A percentile compares a stretch with the other conserved stretches of the same genome.
Conservation (phyloP, 78 protist genomes). For the Pigoraptor vietnamica region DNA sequence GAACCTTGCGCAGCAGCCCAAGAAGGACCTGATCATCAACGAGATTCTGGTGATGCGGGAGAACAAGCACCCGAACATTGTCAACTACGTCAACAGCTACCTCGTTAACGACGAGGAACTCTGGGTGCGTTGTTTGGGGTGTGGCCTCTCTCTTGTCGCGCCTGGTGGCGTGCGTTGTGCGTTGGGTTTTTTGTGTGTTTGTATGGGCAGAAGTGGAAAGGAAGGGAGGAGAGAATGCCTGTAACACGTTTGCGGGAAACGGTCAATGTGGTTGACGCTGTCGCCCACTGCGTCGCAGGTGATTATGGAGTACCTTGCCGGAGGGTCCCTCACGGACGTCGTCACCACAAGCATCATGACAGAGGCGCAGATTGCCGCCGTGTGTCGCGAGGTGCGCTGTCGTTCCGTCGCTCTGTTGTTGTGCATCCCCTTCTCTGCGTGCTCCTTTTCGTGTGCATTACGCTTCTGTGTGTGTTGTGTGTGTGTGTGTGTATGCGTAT, state of each 20-base stretch:
- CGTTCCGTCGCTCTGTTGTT: not conserved
- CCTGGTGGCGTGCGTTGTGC: no score
- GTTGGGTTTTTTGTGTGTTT: not conserved
- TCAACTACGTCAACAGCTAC: slow-evolving; percentile 65
- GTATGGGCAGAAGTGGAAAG: not conserved
- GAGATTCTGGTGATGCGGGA: slow-evolving; percentile 73
- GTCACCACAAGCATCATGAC: slow-evolving; percentile 26
- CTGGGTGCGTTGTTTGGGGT: slow-evolving; percentile 42
- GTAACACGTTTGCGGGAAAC: no score
- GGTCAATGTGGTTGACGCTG: no score
- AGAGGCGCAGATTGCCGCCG: slow-evolving; percentile 51
- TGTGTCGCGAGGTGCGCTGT: slow-evolving; percentile 28
- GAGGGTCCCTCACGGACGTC: slow-evolving; percentile 78
- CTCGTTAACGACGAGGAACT: slow-evolving; percentile 43
- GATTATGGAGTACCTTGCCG: slow-evolving; percentile 84
- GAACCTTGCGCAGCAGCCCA: slow-evolving; percentile 57
- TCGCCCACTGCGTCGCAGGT: slow-evolving; percentile 15
- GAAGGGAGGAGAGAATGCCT: no score
- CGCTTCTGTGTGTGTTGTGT: not conserved
- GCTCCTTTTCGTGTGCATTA: not conserved
- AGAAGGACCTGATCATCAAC: slow-evolving; percentile 64
- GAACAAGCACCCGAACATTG: slow-evolving; percentile 72
- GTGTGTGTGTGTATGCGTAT: not conserved
- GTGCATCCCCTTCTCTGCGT: not conserved
- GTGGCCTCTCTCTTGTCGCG: no score